phyloP scores from a whole-genome alignment of 2,329 filamentous ascomycete species.

The Ilyonectria robusta region DNA sequence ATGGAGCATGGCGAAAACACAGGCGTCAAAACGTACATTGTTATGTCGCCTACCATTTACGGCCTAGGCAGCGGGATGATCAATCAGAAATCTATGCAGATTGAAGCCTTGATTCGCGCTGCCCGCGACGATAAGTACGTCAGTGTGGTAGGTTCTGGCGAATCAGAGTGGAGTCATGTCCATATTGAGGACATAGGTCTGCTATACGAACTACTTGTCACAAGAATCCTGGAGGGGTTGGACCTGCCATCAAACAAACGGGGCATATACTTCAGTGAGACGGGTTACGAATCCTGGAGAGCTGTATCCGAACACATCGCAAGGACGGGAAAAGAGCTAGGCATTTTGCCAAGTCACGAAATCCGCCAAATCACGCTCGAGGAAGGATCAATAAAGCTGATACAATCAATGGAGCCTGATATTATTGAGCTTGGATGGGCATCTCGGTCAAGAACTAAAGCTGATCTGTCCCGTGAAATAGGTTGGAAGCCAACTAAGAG shows the following conservation, averaged over 20 bases:
- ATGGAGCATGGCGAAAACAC: conserved; percentile 55
- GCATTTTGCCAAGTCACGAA: conserved; percentile 47
- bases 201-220: conserved; percentile 57
- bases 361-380: conserved; percentile 47
- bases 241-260: conserved; percentile 53
- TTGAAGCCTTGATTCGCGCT: conserved; percentile 52
- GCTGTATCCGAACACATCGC: conserved; percentile 55
- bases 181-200: conserved; percentile 60
- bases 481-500: conserved; percentile 52
- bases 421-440: conserved; percentile 51
- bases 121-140: conserved; percentile 44
- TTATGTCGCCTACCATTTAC: conserved; percentile 64
- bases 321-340: conserved; percentile 49
- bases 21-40: conserved; percentile 60
- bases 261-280: conserved; percentile 60
- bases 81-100: conserved; percentile 56
- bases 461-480: conserved; percentile 43
- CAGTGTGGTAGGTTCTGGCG: conserved; percentile 53
- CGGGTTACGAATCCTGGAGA: conserved; percentile 56
- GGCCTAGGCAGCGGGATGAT: conserved; percentile 60
- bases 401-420: conserved; percentile 39
- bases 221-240: conserved; percentile 49
- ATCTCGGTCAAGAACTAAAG: conserved; percentile 41
- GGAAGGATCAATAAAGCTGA: conserved; percentile 37
- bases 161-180: conserved; percentile 58